Conservation (phyloP, 2,329 filamentous ascomycete genomes). For the Scedosporium dehoogii region DNA sequence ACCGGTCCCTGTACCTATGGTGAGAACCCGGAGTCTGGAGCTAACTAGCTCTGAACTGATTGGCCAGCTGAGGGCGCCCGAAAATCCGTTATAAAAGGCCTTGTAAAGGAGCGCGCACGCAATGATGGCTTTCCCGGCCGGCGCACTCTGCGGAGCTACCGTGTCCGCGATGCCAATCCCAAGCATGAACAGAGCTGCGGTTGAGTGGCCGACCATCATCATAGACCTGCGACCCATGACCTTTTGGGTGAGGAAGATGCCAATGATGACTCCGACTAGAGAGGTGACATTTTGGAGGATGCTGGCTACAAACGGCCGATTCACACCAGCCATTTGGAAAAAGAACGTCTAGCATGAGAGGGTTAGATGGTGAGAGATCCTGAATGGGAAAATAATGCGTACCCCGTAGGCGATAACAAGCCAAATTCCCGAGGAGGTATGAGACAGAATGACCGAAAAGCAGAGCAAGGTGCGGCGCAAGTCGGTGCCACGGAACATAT, state of each 20-base stretch:
- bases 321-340: slow-evolving; percentile 41
- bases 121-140: slow-evolving; percentile 31
- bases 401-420: slow-evolving; percentile 26
- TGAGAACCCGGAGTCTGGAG: slow-evolving; percentile 39
- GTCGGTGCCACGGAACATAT: slow-evolving; percentile 35
- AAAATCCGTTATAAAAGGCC: slow-evolving; percentile 37
- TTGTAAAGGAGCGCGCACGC: slow-evolving; percentile 38
- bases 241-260: slow-evolving; percentile 34
- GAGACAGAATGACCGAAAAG: slow-evolving; percentile 27
- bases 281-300: slow-evolving; percentile 38
- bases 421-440: slow-evolving; percentile 35
- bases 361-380: background rate
- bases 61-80: slow-evolving; percentile 40
- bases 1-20: slow-evolving; percentile 38
- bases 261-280: slow-evolving; percentile 37
- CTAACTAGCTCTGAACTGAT: slow-evolving; percentile 40
- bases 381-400: background rate
- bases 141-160: slow-evolving; percentile 19
- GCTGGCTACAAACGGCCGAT: slow-evolving; percentile 38
- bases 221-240: slow-evolving; percentile 39
- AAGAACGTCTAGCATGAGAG: slow-evolving; percentile 40
- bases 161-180: slow-evolving; percentile 38
- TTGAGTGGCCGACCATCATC: slow-evolving; percentile 31
- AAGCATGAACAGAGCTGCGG: slow-evolving; percentile 39
- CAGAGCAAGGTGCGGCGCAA: slow-evolving; percentile 30